Evolutionary conservation across 352 stramenopile genomes (phyloP).

Genomic region (Pythium coloratum): DNA sequence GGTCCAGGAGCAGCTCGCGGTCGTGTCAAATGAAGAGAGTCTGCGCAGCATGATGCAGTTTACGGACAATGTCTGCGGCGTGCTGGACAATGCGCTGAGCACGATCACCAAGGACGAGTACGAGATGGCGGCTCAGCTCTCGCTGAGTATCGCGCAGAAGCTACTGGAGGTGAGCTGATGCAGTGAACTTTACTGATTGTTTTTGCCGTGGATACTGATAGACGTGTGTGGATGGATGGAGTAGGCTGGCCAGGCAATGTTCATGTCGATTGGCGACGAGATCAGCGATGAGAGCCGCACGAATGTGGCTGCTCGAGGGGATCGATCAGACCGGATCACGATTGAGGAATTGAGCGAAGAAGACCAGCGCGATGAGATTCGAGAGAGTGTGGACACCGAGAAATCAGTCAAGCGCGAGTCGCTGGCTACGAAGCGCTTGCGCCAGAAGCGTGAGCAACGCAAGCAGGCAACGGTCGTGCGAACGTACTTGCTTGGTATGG

Average conservation of each 20-base stretch:
- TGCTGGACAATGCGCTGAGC: conserved; percentile 69
- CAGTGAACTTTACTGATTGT: not conserved
- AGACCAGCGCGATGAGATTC: not conserved
- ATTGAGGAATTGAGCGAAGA: conserved; percentile 67
- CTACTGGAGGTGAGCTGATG: conserved; percentile 43
- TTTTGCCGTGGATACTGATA: not conserved
- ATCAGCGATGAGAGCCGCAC: conserved; percentile 30
- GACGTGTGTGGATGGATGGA: not conserved
- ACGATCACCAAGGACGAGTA: conserved; percentile 79
- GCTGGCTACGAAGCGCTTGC: conserved; percentile 13
- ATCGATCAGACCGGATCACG: conserved; percentile 59
- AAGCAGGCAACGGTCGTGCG: conserved; percentile 43
- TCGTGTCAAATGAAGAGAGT: conserved; percentile 57
- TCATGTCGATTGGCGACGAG: conserved; percentile 72
- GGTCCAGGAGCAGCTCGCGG: conserved; percentile 18
- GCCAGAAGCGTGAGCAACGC: conserved; percentile 27
- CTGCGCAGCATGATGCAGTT: conserved; percentile 76
- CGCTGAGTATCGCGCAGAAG: conserved; percentile 71
- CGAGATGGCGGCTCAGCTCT: conserved; percentile 62
- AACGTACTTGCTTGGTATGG: conserved; percentile 51
- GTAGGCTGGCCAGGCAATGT: conserved; percentile 59
- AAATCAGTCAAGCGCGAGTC: conserved; percentile 8
- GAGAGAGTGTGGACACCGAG: not conserved
- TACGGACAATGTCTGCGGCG: conserved; percentile 70
- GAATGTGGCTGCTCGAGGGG: conserved; percentile 28